phyloP scores from a whole-genome alignment of 805 yeast species.

The Wickerhamiella vanderwaltii region DNA sequence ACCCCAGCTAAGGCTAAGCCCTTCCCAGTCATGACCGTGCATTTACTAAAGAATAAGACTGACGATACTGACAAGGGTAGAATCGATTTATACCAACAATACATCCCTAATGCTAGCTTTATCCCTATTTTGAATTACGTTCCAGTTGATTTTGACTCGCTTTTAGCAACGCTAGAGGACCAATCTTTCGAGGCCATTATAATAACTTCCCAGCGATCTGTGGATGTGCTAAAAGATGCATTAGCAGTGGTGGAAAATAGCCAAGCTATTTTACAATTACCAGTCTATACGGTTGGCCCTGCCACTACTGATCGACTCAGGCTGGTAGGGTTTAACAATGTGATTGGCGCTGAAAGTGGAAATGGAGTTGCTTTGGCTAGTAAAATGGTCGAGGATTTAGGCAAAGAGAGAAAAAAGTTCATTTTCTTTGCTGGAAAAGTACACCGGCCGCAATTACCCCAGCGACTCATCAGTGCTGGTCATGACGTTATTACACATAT shows the following conservation, averaged over 20 bases:
- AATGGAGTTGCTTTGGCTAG: conserved; percentile 65
- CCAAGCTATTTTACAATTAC: conserved; percentile 22
- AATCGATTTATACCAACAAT: conserved; percentile 48
- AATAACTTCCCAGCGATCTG: conserved; percentile 85
- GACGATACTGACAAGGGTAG: conserved; percentile 32
- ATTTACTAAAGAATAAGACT: conserved; percentile 58
- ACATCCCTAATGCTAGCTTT: conserved; percentile 38
- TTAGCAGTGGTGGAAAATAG: conserved; percentile 21
- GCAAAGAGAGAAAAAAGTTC: conserved; percentile 18
- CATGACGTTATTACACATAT: conserved; percentile 45
- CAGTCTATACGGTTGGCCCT: conserved; percentile 83
- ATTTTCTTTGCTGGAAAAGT: conserved; percentile 79
- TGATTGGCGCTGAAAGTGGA: conserved; percentile 69
- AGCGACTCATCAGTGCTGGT: conserved; percentile 34
- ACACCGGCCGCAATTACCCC: conserved; percentile 71
- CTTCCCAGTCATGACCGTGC: conserved; percentile 19
- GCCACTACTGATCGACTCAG: conserved; percentile 55
- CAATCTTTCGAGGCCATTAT: conserved; percentile 41
- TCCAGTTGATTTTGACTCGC: conserved; percentile 37
- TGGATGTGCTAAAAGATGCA: conserved; percentile 49
- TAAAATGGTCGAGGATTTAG: conserved; percentile 33
- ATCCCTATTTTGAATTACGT: conserved; percentile 65
- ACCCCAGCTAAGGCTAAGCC: no score
- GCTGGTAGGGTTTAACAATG: conserved; percentile 50
- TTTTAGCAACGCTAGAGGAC: conserved; percentile 38